phyloP scores from a whole-genome alignment of 768 basidiomycete genomes.

The Boletus reticulatus region DNA sequence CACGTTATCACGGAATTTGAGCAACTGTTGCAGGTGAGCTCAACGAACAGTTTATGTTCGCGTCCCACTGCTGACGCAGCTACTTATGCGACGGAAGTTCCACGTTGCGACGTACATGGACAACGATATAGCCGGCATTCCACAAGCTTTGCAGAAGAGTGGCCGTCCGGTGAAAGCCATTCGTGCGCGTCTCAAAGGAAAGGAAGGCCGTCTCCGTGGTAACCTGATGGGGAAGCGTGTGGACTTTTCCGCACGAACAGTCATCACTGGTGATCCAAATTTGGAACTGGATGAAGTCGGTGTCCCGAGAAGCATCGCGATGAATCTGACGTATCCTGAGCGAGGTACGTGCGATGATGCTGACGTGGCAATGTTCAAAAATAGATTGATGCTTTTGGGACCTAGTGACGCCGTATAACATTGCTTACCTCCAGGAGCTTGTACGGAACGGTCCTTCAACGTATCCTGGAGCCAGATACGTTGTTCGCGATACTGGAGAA shows the following conservation, averaged over 20 bases:
- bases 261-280: constrained; percentile 99
- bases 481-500: constrained; percentile 95
- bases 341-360: constrained; percentile 56
- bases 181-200: constrained; percentile 96
- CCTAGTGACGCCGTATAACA: constrained; percentile 95
- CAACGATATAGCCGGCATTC: constrained; percentile 97
- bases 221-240: constrained; percentile 99
- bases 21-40: constrained; percentile 86
- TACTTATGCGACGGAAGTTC: constrained; percentile 62
- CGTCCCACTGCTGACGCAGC: not conserved
- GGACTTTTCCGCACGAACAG: constrained; percentile 97
- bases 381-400: constrained; percentile 11
- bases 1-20: constrained; percentile 96
- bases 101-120: constrained; percentile 99
- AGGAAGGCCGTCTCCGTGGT: constrained; percentile 96
- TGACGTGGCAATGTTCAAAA: not conserved
- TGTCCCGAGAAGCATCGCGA: constrained; percentile 91
- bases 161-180: constrained; percentile 98
- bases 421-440: constrained; percentile 88
- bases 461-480: constrained; percentile 96
- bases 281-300: constrained; percentile 95
- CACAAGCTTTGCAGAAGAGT: constrained; percentile 95
- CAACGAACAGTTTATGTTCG: not conserved
- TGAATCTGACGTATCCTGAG: constrained; percentile 97
- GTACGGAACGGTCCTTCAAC: constrained; percentile 93